These are phyloP conservation scores for Agapanthus africanus DNA, from an alignment of 106 monocot species.

Conservation along the genomic window DNA sequence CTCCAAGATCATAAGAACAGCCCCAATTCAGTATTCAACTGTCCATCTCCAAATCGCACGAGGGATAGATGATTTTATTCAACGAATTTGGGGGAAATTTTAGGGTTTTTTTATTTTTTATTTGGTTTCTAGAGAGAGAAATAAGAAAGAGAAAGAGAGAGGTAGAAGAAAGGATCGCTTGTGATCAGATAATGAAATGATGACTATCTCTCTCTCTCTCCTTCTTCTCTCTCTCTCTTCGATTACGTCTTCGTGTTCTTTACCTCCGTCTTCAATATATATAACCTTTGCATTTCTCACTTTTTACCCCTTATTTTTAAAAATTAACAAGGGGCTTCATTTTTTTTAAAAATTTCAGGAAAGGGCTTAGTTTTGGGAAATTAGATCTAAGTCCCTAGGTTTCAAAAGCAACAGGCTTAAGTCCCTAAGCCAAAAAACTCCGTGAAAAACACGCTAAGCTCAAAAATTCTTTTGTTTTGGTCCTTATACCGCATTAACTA, in stretches of 20 bases:
- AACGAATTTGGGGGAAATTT: not conserved
- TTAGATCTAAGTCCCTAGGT: too few species aligned
- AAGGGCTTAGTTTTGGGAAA: not conserved
- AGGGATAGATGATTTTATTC: slow-evolving; percentile 4
- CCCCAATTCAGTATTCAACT: slow-evolving; percentile 9
- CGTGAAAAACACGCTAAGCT: too few species aligned
- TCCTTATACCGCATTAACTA: too few species aligned
- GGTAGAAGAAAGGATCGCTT: slow-evolving; percentile 15
- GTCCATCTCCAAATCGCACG: not conserved
- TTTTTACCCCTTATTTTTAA: not conserved
- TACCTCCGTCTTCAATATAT: not conserved
- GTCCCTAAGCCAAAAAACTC: too few species aligned
- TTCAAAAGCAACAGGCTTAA: too few species aligned
- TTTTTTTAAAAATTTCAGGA: not conserved
- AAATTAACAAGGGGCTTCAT: not conserved
- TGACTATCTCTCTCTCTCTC: not conserved
- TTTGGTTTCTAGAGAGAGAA: not conserved
- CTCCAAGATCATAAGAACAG: slow-evolving; percentile 12
- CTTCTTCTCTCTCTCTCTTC: too few species aligned
- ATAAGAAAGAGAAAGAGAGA: slow-evolving; percentile 1
- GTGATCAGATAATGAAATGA: slow-evolving; percentile 15
- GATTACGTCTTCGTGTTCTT: slow-evolving; percentile 14
- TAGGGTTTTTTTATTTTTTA: not conserved
- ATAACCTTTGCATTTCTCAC: not conserved
- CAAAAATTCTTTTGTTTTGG: too few species aligned